Evolutionary conservation across 352 stramenopile genomes (phyloP).

Genomic region (Phytopythium ostracodes): DNA sequence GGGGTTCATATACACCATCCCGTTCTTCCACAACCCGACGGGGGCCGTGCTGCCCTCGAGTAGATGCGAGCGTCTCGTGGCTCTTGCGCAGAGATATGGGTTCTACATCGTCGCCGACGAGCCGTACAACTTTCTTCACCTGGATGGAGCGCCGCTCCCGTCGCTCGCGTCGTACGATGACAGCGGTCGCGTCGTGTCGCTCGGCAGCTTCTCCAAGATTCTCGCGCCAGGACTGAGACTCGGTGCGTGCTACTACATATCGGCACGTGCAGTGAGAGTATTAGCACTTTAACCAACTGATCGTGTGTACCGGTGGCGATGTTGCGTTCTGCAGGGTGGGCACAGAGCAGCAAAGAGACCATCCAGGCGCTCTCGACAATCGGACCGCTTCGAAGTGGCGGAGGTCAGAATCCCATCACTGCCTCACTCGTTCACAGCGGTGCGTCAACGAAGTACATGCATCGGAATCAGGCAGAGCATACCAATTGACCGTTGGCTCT

Average conservation of each 20-base stretch:
- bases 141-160: slow-evolving; percentile 41
- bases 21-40: slow-evolving; percentile 93
- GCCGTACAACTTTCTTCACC: slow-evolving; percentile 92
- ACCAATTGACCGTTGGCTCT: slow-evolving; percentile 19
- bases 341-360: slow-evolving; percentile 48
- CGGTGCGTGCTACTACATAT: slow-evolving; percentile 33
- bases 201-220: slow-evolving; percentile 96
- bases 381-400: slow-evolving; percentile 84
- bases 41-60: slow-evolving; percentile 65
- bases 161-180: slow-evolving; percentile 67
- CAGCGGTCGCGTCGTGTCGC: slow-evolving; percentile 65
- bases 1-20: slow-evolving; percentile 91
- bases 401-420: slow-evolving; percentile 90
- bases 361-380: slow-evolving; percentile 55
- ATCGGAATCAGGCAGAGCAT: not conserved
- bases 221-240: slow-evolving; percentile 87
- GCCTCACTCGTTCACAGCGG: slow-evolving; percentile 75
- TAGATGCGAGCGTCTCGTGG: slow-evolving; percentile 67
- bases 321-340: slow-evolving; percentile 37
- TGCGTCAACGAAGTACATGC: slow-evolving; percentile 14
- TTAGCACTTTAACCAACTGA: too few relatives aligned
- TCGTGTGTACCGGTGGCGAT: not conserved
- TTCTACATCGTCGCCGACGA: slow-evolving; percentile 92
- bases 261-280: not conserved
- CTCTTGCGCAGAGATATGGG: slow-evolving; percentile 73